These are phyloP conservation scores for Suillus brevipes DNA, from an alignment of 768 basidiomycete genomes.

Conservation along the genomic window DNA sequence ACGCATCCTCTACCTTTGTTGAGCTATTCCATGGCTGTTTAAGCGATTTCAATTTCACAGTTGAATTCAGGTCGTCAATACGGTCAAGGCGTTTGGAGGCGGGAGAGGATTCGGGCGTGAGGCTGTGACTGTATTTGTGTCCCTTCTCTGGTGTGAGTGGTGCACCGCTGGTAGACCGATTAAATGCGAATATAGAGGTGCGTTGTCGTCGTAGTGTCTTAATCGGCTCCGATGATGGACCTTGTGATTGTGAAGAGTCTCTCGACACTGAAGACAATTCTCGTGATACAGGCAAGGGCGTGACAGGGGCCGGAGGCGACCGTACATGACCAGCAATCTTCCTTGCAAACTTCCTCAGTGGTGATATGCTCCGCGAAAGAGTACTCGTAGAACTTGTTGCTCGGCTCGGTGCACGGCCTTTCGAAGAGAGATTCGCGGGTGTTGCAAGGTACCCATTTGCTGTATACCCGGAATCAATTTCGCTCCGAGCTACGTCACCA, in stretches of 20 bases:
- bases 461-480: constrained; percentile 63
- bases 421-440: constrained; percentile 48
- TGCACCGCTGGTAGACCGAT: constrained; percentile 39
- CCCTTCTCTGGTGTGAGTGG: constrained; percentile 57
- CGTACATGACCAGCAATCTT: constrained; percentile 55
- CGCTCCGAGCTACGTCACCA: constrained; percentile 56
- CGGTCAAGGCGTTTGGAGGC: constrained; percentile 32
- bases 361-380: constrained; percentile 77
- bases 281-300: constrained; percentile 48
- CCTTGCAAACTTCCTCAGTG: constrained; percentile 74
- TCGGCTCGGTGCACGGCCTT: constrained; percentile 42
- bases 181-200: constrained; percentile 60
- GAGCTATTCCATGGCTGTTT: constrained; percentile 80
- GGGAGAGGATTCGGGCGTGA: constrained; percentile 71
- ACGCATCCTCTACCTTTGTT: constrained; percentile 60
- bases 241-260: constrained; percentile 19
- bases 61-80: constrained; percentile 36
- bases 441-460: constrained; percentile 66
- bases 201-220: constrained; percentile 51
- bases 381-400: constrained; percentile 46
- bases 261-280: constrained; percentile 21
- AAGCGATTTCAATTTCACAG: constrained; percentile 39
- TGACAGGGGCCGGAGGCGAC: constrained; percentile 42
- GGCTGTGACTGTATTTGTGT: constrained; percentile 71
- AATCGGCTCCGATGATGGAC: constrained; percentile 57